phyloP scores from a whole-genome alignment of 2,329 filamentous ascomycete species.

The Diaporthe capsici region DNA sequence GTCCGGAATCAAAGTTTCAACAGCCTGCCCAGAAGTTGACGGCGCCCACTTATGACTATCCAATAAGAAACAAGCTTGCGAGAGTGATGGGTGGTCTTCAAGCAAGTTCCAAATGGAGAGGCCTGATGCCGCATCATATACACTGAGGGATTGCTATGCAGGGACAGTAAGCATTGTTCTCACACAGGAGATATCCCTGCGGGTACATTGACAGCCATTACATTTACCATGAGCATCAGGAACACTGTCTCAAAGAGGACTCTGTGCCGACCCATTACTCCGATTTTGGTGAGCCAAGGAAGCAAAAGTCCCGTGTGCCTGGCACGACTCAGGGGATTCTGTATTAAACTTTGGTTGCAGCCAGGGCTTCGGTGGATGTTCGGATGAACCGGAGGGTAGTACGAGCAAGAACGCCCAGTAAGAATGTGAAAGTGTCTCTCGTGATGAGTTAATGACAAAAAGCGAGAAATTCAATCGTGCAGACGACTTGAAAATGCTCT shows the following conservation, averaged over 20 bases:
- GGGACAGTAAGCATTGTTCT: accelerated
- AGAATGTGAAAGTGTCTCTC: background rate
- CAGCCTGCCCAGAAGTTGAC: accelerated
- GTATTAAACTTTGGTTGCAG: background rate
- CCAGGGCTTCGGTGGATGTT: background rate
- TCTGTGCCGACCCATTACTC: background rate
- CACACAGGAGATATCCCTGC: background rate
- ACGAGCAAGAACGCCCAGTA: background rate
- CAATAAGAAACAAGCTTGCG: background rate
- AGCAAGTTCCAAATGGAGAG: accelerated
- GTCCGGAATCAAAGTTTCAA: background rate
- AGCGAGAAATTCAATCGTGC: background rate
- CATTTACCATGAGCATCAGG: background rate
- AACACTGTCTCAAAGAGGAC: background rate
- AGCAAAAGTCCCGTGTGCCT: background rate
- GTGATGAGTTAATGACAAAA: background rate
- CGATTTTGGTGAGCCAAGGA: background rate
- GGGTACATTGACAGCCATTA: background rate
- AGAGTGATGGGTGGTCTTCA: too few relatives aligned
- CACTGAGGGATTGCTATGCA: too few relatives aligned
- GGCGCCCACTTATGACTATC: too few relatives aligned
- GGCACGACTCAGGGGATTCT: background rate
- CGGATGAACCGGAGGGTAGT: conserved; percentile 11
- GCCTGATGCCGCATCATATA: background rate
- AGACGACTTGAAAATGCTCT: background rate